Base-by-base conservation (phyloP, 1,284 basidiomycete species). In the Ceratobasidium sp. region DNA sequence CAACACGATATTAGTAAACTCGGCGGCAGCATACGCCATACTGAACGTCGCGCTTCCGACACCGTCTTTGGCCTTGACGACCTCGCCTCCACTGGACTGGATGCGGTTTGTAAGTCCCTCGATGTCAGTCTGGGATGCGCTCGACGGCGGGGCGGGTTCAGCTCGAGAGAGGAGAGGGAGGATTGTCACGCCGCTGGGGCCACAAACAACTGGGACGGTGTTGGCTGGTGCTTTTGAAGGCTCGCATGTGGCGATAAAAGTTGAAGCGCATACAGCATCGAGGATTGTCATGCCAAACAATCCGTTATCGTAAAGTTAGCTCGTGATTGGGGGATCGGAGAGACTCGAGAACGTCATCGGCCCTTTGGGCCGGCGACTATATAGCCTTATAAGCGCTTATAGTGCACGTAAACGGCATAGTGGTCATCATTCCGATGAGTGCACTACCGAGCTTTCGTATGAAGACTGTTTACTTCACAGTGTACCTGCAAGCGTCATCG, bases 211-310 rank as follows among this genome's bases (percentile, higher is more conserved):
- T 64, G 96, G 95, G 52, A 97, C 92, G 77, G 89, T 88, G 81
- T 97, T 88, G 37, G 93, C 88, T 77, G 90, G 84, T 37, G 95
- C 89, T 79, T 91, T 81, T 82, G 85, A 86, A 82, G 81, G 86
- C 81, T 91, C 88, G 68, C 90, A 88, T 84, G 96, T 95, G 40
- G 96, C 88, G 71, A 98, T 92, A 85, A 99, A 99, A 76, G 96
- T 97, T 17, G 96, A 97, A 40, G 98, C 92, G 82, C 98, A 96
- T 81, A 99, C 95, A 79, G 99, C 96, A 84, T 99, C 97, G 79
- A 99, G 90, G 51, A 98, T 99, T 78, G 98, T 99, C 70, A 99
- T 96, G 89, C 97, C 98, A 83, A 99, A 99, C 79, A 99, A 84
- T 81, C 95, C 95, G 79, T 61, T 52, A 74, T 65, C 46, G 52